Conservation (phyloP, 306 rosid species). For the Medicago arabica region DNA sequence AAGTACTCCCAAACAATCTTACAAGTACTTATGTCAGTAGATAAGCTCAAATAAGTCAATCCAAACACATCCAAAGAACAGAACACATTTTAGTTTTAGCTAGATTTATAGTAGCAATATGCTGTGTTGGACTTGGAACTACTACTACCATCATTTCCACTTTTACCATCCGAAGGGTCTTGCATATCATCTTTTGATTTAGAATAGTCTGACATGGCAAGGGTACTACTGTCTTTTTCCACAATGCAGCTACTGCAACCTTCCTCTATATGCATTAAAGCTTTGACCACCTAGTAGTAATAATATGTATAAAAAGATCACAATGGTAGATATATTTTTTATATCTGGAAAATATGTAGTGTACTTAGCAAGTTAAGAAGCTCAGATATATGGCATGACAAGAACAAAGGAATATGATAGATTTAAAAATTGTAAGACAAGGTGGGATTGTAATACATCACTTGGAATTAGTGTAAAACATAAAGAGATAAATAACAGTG, state of each 20-base stretch:
- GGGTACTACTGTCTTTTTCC: neutral
- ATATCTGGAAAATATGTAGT: constrained; percentile 9
- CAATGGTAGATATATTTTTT: neutral
- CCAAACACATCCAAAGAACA: neutral
- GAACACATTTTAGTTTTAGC: neutral
- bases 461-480: neutral
- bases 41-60: neutral
- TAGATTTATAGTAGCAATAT: constrained; percentile 8
- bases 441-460: neutral
- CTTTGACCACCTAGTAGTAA: constrained; percentile 40
- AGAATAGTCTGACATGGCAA: constrained; percentile 12
- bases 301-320: constrained; percentile 2
- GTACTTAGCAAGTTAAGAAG: neutral
- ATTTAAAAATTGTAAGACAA: neutral
- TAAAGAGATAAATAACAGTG: too few relatives aligned
- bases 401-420: neutral
- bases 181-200: neutral
- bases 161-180: constrained; percentile 15
- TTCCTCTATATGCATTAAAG: constrained; percentile 39
- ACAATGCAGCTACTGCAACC: constrained; percentile 36
- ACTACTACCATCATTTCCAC: constrained; percentile 1
- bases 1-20: neutral
- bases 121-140: constrained; percentile 8
- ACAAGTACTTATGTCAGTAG: neutral
- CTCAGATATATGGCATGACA: neutral